Conservation (phyloP, 805 yeast species). For the Babjeviella inositovora region DNA sequence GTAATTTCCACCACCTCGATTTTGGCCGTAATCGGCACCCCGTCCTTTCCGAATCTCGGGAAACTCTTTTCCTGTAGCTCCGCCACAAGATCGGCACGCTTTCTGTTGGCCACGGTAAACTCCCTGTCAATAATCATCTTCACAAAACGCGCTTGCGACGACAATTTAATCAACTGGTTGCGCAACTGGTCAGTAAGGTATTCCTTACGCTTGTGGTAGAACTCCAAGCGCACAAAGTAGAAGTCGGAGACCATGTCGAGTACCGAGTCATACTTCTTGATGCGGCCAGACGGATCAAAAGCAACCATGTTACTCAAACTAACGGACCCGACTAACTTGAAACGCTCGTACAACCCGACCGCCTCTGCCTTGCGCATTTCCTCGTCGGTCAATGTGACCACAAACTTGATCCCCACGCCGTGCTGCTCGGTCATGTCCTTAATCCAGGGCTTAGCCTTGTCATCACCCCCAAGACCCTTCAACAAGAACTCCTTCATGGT, state of each 20-base stretch:
- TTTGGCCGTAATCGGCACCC: constrained; percentile 39
- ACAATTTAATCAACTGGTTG: constrained; percentile 57
- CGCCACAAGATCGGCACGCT: constrained; percentile 43
- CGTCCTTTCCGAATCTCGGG: constrained; percentile 61
- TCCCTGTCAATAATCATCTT: constrained; percentile 74
- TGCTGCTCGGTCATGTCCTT: constrained; percentile 94
- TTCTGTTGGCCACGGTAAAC: constrained; percentile 59
- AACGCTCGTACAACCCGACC: constrained; percentile 72
- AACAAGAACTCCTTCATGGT: constrained; percentile 75
- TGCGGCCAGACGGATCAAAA: constrained; percentile 79
- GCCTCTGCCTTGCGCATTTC: constrained; percentile 71
- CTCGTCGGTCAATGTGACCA: constrained; percentile 54
- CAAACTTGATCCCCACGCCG: constrained; percentile 63
- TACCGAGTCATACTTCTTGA: constrained; percentile 64
- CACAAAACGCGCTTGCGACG: constrained; percentile 81
- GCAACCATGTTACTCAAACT: constrained; percentile 86
- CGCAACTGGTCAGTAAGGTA: constrained; percentile 50
- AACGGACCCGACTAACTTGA: constrained; percentile 57
- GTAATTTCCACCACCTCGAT: constrained; percentile 10
- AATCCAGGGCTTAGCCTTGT: constrained; percentile 69
- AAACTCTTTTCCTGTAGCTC: constrained; percentile 52
- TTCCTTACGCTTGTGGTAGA: constrained; percentile 84
- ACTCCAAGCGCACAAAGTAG: constrained; percentile 75
- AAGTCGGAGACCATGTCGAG: constrained; percentile 74
- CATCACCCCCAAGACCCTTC: constrained; percentile 60